These are phyloP conservation scores for Trichoderma asperelloides DNA, from an alignment of 495 filamentous ascomycete species.

Conservation along the genomic window DNA sequence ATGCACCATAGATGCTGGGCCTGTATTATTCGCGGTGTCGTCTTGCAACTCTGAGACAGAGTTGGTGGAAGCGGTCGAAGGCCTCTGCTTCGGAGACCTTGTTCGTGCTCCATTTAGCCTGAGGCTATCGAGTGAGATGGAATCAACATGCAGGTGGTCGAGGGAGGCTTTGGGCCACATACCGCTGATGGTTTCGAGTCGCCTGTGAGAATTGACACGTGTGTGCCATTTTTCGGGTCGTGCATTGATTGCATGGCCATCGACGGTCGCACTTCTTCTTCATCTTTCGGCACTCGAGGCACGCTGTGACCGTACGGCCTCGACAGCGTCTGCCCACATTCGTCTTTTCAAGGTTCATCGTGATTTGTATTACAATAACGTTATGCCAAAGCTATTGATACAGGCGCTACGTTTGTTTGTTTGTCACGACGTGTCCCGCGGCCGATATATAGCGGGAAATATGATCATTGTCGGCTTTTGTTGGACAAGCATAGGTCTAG, in stretches of 20 bases:
- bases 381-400: background rate
- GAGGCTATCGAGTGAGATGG: background rate
- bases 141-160: background rate
- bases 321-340: background rate
- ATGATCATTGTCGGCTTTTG: background rate
- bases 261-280: conserved; percentile 29
- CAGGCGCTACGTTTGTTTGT: background rate
- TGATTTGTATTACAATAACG: background rate
- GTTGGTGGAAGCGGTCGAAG: background rate
- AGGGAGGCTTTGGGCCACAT: background rate
- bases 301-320: background rate
- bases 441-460: background rate
- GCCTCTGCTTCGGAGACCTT: background rate
- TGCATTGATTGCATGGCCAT: conserved; percentile 40
- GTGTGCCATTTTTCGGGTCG: conserved; percentile 31
- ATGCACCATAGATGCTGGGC: background rate
- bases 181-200: background rate
- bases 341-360: background rate
- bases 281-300: conserved; percentile 1
- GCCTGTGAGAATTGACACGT: conserved; percentile 25
- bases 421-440: background rate
- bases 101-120: background rate
- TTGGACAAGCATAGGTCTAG: background rate
- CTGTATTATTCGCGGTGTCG: background rate
- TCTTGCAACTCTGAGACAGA: background rate